These are phyloP conservation scores for Daldinia concentrica DNA, from an alignment of 495 filamentous ascomycete genomes.

Conservation along the genomic window DNA sequence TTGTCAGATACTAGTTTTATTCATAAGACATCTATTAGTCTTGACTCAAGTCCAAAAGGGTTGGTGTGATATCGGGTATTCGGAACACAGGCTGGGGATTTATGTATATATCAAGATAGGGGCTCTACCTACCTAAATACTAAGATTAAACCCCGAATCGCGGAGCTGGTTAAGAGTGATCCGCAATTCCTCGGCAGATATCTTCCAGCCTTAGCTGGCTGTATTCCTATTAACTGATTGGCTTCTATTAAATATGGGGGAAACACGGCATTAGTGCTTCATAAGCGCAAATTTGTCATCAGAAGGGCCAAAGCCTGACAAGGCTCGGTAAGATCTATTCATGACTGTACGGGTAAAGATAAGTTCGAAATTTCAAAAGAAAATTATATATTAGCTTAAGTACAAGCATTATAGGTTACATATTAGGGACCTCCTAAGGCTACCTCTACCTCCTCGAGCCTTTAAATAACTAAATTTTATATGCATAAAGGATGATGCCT, in stretches of 20 bases:
- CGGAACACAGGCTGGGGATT: too few species aligned
- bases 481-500: not conserved
- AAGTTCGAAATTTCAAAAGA: not conserved
- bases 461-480: not conserved
- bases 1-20: not conserved
- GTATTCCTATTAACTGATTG: not conserved
- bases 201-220: not conserved
- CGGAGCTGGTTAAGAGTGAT: too few species aligned
- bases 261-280: not conserved
- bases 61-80: not conserved
- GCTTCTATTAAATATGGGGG: not conserved
- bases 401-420: not conserved
- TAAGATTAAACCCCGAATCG: too few species aligned
- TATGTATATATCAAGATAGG: too few species aligned
- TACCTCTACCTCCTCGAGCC: not conserved
- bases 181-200: not conserved
- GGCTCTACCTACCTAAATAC: too few species aligned
- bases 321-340: not conserved
- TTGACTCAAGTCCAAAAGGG: not conserved
- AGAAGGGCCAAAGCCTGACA: not conserved
- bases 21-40: too few species aligned
- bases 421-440: not conserved
- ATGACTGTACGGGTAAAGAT: not conserved
- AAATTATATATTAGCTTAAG: not conserved
- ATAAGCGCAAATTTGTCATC: not conserved